phyloP scores from a whole-genome alignment of 306 rosid genomes.

The Leucaena leucocephala region DNA sequence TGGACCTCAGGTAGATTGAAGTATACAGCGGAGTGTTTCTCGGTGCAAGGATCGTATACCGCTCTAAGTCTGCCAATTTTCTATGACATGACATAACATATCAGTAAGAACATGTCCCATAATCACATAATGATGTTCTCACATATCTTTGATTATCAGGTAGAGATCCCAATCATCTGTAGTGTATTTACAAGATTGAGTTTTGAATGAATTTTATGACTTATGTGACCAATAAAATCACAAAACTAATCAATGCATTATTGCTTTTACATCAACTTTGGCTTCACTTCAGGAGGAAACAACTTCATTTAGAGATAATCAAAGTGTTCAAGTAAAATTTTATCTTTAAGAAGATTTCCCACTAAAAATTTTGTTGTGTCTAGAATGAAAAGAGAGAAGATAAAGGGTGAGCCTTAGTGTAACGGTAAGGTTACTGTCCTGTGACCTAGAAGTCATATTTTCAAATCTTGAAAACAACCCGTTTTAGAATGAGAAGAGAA shows the following conservation, averaged over 20 bases:
- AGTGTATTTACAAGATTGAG: too few relatives aligned
- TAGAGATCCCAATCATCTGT: too few relatives aligned
- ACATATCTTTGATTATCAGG: not conserved
- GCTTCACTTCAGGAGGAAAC: not conserved
- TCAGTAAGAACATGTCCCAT: conserved; percentile 24
- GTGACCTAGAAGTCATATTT: too few relatives aligned
- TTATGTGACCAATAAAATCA: conserved; percentile 39
- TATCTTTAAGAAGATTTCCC: not conserved
- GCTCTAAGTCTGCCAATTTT: conserved; percentile 53
- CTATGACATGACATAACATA: conserved; percentile 45
- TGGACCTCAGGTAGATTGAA: conserved; percentile 85
- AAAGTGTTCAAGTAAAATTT: not conserved
- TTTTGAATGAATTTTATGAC: too few relatives aligned
- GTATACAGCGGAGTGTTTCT: conserved; percentile 61
- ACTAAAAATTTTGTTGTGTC: not conserved
- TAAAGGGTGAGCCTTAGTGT: too few relatives aligned
- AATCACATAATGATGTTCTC: not conserved
- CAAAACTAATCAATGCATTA: conserved; percentile 33
- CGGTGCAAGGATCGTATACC: conserved; percentile 88
- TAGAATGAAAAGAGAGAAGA: not conserved
- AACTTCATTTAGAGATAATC: not conserved
- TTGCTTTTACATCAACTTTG: too few relatives aligned
- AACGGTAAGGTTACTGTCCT: too few relatives aligned
- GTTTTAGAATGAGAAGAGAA: not conserved
- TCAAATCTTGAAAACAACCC: too few relatives aligned